phyloP scores from a whole-genome alignment of 768 basidiomycete species.

The Auriscalpium orientale region DNA sequence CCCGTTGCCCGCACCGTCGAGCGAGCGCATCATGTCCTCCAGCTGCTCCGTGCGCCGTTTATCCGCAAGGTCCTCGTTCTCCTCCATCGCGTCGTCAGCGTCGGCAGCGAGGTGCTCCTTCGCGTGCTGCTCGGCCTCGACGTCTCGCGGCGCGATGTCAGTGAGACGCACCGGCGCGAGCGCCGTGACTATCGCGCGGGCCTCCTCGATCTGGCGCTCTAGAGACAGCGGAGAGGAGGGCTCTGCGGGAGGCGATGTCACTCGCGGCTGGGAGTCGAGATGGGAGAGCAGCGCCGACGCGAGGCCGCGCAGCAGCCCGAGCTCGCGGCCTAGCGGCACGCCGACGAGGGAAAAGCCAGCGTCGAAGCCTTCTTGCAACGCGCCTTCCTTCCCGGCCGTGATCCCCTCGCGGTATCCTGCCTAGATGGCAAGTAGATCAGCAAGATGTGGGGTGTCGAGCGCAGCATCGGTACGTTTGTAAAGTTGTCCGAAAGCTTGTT shows the following conservation, averaged over 20 bases:
- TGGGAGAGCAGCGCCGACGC: slow-evolving; percentile 56
- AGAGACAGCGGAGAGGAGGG: too few relatives aligned
- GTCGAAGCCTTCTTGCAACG: slow-evolving; percentile 88
- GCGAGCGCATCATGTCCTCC: slow-evolving; percentile 1
- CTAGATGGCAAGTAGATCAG: slow-evolving; percentile 30
- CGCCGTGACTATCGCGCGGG: slow-evolving; percentile 44
- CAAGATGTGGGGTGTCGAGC: background rate
- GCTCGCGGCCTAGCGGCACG: slow-evolving; percentile 63
- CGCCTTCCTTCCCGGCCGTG: slow-evolving; percentile 80
- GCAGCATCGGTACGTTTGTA: slow-evolving; percentile 47
- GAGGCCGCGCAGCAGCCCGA: slow-evolving; percentile 73
- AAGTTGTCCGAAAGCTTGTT: slow-evolving; percentile 58
- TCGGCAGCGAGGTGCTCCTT: slow-evolving; percentile 45
- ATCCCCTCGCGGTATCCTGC: slow-evolving; percentile 97
- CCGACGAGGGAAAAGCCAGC: slow-evolving; percentile 69
- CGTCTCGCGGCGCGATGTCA: slow-evolving; percentile 68
- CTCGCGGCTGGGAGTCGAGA: slow-evolving; percentile 30
- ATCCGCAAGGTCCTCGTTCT: slow-evolving; percentile 1
- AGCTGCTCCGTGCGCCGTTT: slow-evolving; percentile 5
- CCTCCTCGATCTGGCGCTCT: slow-evolving; percentile 30
- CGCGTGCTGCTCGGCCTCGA: slow-evolving; percentile 74
- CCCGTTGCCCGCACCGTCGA: background rate
- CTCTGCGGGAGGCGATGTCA: slow-evolving; percentile 9
- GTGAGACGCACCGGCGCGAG: slow-evolving; percentile 57
- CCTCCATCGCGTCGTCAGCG: slow-evolving; percentile 19